Conservation (phyloP, 148 eudicot species). For the Fallopia convolvulus region DNA sequence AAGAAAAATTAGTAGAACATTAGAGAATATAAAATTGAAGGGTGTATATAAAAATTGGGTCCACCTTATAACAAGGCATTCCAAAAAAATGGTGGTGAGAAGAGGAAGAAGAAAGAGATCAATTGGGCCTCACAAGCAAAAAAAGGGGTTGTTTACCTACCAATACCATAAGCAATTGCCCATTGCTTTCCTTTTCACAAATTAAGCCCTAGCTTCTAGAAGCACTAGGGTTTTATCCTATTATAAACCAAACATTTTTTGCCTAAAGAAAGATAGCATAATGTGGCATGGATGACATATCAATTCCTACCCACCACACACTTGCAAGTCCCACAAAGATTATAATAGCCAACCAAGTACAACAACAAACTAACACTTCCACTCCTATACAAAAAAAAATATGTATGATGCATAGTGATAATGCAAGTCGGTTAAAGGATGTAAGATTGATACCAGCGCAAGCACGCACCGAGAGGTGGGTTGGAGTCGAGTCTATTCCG, state of each 20-base stretch:
- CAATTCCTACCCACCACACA: constrained; percentile 3
- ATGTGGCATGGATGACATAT: background rate
- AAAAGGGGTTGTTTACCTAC: background rate
- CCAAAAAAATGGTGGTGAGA: constrained; percentile 1
- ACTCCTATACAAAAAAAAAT: too few relatives aligned
- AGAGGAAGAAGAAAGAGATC: background rate
- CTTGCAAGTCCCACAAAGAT: background rate
- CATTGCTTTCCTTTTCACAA: background rate
- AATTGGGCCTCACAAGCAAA: too few relatives aligned
- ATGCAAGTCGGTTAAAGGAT: too few relatives aligned
- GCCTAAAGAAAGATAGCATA: background rate
- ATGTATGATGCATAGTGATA: too few relatives aligned
- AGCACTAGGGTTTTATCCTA: background rate
- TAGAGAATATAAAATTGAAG: background rate
- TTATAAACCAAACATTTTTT: background rate
- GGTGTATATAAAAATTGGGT: background rate
- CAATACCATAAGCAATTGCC: background rate
- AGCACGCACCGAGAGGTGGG: too few relatives aligned
- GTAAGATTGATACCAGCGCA: too few relatives aligned
- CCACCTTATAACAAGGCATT: background rate
- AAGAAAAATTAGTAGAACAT: background rate
- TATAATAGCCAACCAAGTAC: background rate
- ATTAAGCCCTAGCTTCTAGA: background rate
- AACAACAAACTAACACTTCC: background rate
- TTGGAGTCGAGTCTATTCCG: too few relatives aligned